Conservation (phyloP, 2,329 filamentous ascomycete species). For the Cylindrodendrum hubeiense region DNA sequence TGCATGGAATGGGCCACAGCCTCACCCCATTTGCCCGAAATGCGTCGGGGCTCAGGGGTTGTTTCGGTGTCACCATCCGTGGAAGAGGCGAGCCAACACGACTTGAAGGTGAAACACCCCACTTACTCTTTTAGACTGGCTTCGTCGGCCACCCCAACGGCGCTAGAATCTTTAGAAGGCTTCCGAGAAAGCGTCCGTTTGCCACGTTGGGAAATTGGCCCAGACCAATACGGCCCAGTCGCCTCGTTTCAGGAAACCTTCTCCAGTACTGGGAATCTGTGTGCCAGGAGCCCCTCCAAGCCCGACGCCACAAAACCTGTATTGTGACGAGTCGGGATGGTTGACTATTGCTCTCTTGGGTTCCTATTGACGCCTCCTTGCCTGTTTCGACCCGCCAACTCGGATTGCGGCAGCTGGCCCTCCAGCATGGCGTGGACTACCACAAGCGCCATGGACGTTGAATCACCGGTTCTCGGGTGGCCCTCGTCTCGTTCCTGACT, state of each 20-base stretch:
- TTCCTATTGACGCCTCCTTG: neutral
- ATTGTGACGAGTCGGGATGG: neutral
- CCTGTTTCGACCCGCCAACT: slow-evolving; percentile 1
- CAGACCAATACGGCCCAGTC: neutral
- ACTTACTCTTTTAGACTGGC: slow-evolving; percentile 19
- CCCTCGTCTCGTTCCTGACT: neutral
- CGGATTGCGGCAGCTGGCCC: slow-evolving; percentile 4
- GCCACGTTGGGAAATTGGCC: neutral
- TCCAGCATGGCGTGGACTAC: neutral
- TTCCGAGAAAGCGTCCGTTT: slow-evolving; percentile 22
- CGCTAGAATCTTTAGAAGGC: slow-evolving; percentile 44
- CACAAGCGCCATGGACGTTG: neutral
- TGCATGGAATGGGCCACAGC: neutral
- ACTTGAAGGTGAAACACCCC: slow-evolving; percentile 11
- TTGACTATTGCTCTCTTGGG: neutral
- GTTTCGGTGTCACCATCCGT: too few species aligned
- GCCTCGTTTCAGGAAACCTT: neutral
- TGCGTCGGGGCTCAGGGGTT: too few species aligned
- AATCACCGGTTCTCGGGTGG: neutral
- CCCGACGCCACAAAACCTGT: neutral
- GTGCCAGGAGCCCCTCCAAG: neutral
- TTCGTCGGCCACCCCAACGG: slow-evolving; percentile 26
- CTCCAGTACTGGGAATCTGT: neutral
- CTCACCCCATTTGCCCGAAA: neutral
- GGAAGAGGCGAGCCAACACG: neutral